Evolutionary conservation across 257 asterid genomes (phyloP).

Genomic region (Solanum boliviense): DNA sequence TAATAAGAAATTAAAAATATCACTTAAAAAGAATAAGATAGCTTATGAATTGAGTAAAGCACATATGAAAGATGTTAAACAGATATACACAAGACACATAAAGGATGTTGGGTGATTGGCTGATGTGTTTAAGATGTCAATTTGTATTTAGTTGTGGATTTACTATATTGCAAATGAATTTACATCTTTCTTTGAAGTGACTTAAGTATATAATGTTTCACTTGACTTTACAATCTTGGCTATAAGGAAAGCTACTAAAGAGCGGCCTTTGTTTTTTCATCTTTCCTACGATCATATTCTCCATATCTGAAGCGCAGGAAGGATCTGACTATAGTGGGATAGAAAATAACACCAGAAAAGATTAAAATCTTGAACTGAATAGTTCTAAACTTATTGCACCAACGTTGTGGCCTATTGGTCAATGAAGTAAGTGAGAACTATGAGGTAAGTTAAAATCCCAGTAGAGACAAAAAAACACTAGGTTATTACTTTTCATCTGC

Average conservation of each 20-base stretch:
- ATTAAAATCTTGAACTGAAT: neutral
- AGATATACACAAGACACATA: neutral
- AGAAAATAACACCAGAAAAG: neutral
- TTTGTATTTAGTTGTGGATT: slow-evolving; percentile 5
- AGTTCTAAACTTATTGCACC: neutral
- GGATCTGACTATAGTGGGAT: neutral
- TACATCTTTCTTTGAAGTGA: slow-evolving; percentile 23
- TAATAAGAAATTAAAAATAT: neutral
- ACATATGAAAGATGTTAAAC: neutral
- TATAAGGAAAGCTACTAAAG: neutral
- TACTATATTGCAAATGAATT: slow-evolving; percentile 2
- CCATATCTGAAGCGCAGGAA: neutral
- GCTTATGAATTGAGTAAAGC: neutral
- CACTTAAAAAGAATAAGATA: neutral
- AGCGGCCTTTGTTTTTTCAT: neutral
- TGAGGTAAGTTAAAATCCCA: neutral
- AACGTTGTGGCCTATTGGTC: no score
- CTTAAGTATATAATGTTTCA: slow-evolving; percentile 1
- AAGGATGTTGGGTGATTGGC: neutral
- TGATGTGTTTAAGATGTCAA: slow-evolving; percentile 16
- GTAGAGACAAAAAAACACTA: no score
- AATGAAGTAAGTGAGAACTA: neutral
- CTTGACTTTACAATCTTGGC: neutral
- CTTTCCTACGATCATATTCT: neutral
- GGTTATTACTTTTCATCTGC: neutral